Evolutionary conservation across 2,329 filamentous ascomycete species (phyloP).

Genomic region (Endocalyx cinctus): DNA sequence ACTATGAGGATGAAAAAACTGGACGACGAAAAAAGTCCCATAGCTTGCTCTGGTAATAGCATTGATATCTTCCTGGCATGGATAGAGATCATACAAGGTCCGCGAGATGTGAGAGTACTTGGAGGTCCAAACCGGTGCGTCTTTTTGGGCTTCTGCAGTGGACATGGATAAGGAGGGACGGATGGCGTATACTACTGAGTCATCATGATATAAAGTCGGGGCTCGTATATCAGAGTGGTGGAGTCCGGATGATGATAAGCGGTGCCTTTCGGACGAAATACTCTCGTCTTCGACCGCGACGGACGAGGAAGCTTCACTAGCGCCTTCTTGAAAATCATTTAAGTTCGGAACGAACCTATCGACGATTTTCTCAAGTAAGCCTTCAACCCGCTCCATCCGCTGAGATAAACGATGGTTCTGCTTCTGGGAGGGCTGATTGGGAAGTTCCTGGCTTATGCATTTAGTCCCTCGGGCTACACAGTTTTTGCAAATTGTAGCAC

Average conservation of each 20-base stretch:
- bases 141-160: constrained; percentile 13
- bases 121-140: constrained; percentile 13
- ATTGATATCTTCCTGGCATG: constrained; percentile 29
- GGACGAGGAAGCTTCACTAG: constrained; percentile 19
- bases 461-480: constrained; percentile 37
- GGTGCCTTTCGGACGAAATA: constrained; percentile 21
- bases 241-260: constrained; percentile 20
- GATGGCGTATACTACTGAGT: no score
- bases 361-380: constrained; percentile 41
- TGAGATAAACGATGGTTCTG: constrained; percentile 37
- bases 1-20: constrained; percentile 20
- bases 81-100: constrained; percentile 28
- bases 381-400: constrained; percentile 41
- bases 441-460: constrained; percentile 43
- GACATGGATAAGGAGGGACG: constrained; percentile 12
- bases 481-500: constrained; percentile 36
- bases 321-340: constrained; percentile 18
- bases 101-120: constrained; percentile 30
- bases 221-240: constrained; percentile 20
- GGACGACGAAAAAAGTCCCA: constrained; percentile 23
- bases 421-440: constrained; percentile 27
- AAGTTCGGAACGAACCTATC: constrained; percentile 29
- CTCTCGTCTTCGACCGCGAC: constrained; percentile 1
- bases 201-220: no score
- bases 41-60: constrained; percentile 22